Conservation (phyloP, 805 yeast species). For the Lachancea meyersii region DNA sequence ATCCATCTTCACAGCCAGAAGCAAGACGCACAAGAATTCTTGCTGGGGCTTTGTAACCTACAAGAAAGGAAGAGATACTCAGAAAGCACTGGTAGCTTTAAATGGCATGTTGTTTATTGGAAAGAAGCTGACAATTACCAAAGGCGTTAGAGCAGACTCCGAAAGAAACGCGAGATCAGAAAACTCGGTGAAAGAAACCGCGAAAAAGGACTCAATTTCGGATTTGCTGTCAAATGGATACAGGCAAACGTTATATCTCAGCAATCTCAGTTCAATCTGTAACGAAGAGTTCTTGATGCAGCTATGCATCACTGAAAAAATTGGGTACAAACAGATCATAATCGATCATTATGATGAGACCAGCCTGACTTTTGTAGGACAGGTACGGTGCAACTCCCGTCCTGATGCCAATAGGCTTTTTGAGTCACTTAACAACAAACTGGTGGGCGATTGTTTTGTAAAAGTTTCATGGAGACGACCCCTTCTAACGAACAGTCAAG, state of each 20-base stretch:
- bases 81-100: constrained; percentile 31
- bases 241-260: constrained; percentile 19
- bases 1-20: constrained; percentile 32
- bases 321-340: constrained; percentile 15
- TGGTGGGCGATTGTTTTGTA: constrained; percentile 28
- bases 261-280: constrained; percentile 27
- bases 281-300: constrained; percentile 24
- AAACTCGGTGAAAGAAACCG: background rate
- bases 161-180: background rate
- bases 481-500: background rate
- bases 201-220: constrained; percentile 10
- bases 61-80: constrained; percentile 34
- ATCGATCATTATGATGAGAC: constrained; percentile 15
- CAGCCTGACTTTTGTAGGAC: constrained; percentile 24
- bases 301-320: constrained; percentile 24
- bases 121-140: constrained; percentile 22
- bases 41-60: constrained; percentile 40
- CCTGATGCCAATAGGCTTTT: constrained; percentile 20
- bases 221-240: constrained; percentile 9
- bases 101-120: constrained; percentile 29
- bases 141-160: constrained; percentile 15
- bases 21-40: constrained; percentile 18
- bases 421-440: constrained; percentile 19
- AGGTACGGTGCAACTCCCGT: constrained; percentile 19
- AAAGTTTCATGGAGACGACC: constrained; percentile 21